Percentiles rank a stretch among this genome's conserved stretches.
Conservation (phyloP, 75 land plant genomes). For the Cupressus sempervirens region DNA sequence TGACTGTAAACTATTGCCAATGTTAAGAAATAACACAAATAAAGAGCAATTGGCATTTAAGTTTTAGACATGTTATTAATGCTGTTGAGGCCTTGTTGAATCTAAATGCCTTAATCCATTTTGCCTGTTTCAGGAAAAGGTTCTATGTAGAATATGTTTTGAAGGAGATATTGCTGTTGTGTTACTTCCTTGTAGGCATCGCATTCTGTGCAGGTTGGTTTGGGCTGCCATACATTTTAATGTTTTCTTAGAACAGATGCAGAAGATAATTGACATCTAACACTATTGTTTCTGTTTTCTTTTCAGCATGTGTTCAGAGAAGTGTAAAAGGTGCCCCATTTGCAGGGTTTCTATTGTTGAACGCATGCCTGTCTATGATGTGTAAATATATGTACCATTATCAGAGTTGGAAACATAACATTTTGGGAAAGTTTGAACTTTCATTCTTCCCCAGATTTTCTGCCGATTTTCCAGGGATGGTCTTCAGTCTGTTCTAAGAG, state of each 20-base stretch:
- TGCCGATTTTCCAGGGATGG: background rate
- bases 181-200: constrained; percentile 87
- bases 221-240: background rate
- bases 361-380: constrained; percentile 72
- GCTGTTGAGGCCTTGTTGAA: background rate
- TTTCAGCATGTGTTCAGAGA: constrained; percentile 61
- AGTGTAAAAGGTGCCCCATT: constrained; percentile 76
- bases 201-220: constrained; percentile 78
- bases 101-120: background rate
- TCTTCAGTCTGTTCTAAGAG: background rate
- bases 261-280: background rate
- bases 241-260: background rate
- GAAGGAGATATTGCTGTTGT: constrained; percentile 79
- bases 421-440: constrained; percentile 6
- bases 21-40: background rate
- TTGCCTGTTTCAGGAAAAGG: constrained; percentile 65
- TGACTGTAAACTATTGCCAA: no score
- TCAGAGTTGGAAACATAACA: background rate
- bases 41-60: background rate
- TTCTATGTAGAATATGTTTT: constrained; percentile 87
- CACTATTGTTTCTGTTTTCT: background rate
- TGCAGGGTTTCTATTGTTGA: constrained; percentile 65
- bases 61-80: background rate
- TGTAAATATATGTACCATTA: constrained; percentile 16
- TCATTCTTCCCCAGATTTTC: background rate